These are phyloP conservation scores for Pseudogymnoascus sp. DNA, from an alignment of 2,329 filamentous ascomycete species.

Conservation along the genomic window DNA sequence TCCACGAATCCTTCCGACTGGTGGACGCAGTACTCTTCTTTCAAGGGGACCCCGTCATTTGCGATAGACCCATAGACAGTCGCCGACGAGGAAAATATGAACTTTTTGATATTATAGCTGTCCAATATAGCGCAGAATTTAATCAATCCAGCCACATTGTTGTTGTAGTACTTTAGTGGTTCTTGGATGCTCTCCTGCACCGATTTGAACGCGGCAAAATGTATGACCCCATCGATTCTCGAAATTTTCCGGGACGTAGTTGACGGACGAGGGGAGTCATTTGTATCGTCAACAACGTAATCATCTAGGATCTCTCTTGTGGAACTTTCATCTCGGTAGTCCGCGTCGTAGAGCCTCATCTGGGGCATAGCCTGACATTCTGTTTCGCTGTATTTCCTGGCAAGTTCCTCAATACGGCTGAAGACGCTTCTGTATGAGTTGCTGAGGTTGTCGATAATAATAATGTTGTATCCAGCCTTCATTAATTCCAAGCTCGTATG, in stretches of 20 bases:
- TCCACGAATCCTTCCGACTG: slow-evolving; percentile 40
- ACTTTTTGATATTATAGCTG: slow-evolving; percentile 55
- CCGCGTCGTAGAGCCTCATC: slow-evolving; percentile 23
- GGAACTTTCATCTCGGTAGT: slow-evolving; percentile 23
- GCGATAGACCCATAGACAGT: slow-evolving; percentile 57
- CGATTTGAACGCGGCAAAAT: slow-evolving; percentile 63
- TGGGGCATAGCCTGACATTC: not conserved
- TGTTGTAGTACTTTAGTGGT: slow-evolving; percentile 59
- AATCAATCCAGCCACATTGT: slow-evolving; percentile 60
- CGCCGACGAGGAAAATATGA: slow-evolving; percentile 63
- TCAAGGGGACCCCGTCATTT: slow-evolving; percentile 43
- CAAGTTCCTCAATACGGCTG: slow-evolving; percentile 18
- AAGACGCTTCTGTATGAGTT: slow-evolving; percentile 13
- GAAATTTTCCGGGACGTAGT: slow-evolving; percentile 28
- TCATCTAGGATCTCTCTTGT: slow-evolving; percentile 22
- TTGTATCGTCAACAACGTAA: slow-evolving; percentile 11
- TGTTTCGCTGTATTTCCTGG: slow-evolving; percentile 20
- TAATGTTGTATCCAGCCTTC: slow-evolving; percentile 35
- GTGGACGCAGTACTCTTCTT: slow-evolving; percentile 51
- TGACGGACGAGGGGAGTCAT: not conserved
- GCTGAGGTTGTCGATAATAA: slow-evolving; percentile 12
- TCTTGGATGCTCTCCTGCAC: slow-evolving; percentile 56
- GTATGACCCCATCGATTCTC: slow-evolving; percentile 57
- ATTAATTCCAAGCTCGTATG: slow-evolving; percentile 44
- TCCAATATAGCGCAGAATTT: slow-evolving; percentile 51